A percentile compares a stretch with the other conserved stretches of the same genome.
Evolutionary conservation across 2,329 filamentous ascomycete species (phyloP).

Genomic region (Chrysoporthe cubensis): DNA sequence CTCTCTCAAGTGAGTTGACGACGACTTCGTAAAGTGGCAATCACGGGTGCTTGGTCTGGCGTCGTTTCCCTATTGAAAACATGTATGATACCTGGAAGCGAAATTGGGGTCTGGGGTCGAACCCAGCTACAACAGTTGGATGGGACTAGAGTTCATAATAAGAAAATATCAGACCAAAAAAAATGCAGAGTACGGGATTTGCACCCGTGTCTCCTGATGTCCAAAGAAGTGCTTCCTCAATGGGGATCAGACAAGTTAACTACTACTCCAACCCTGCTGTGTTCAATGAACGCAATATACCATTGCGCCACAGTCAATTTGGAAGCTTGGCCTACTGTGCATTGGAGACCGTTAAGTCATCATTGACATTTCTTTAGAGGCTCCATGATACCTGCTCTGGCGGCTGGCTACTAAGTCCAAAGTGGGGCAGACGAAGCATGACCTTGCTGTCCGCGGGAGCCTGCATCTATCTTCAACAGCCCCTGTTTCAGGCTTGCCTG

Average conservation of each 20-base stretch:
- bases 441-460: neutral
- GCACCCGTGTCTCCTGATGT: constrained; percentile 32
- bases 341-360: neutral
- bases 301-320: constrained; percentile 1
- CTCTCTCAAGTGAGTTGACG: too few relatives aligned
- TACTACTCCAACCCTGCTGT: constrained; percentile 27
- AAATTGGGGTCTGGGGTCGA: neutral
- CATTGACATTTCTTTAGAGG: neutral
- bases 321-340: neutral
- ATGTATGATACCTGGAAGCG: neutral
- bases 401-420: neutral
- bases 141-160: neutral
- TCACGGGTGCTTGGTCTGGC: neutral
- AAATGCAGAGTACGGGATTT: constrained; percentile 33
- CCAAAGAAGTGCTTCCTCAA: neutral
- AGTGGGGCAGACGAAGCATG: neutral
- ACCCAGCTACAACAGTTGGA: neutral
- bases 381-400: neutral
- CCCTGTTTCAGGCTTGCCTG: neutral
- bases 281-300: neutral
- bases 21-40: too few relatives aligned
- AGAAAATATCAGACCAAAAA: constrained; percentile 9
- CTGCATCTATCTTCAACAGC: neutral
- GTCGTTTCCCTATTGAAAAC: neutral
- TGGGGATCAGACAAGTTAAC: constrained; percentile 30